Evolutionary conservation across 106 monocot species (phyloP).

Genomic region (Hemerocallis citrina): DNA sequence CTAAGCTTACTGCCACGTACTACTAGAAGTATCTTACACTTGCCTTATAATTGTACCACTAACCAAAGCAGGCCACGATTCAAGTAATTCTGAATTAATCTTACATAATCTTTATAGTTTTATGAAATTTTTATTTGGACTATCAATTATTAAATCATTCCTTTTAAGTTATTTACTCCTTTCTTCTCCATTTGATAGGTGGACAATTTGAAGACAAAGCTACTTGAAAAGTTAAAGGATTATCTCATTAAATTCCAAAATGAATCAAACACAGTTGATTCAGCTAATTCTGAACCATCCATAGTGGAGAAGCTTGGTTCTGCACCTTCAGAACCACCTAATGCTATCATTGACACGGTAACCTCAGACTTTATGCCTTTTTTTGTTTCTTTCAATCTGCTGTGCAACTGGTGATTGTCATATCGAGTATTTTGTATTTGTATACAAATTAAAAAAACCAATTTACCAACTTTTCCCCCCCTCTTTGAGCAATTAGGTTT

Average conservation of each 20-base stretch:
- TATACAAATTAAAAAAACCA: background rate
- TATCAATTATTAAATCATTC: too few species aligned
- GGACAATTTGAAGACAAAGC: constrained; percentile 50
- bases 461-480: background rate
- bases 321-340: constrained; percentile 5
- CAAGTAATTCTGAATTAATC: too few species aligned
- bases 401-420: background rate
- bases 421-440: background rate
- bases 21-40: too few species aligned
- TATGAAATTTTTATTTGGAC: too few species aligned
- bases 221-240: constrained; percentile 71
- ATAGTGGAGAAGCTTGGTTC: constrained; percentile 1
- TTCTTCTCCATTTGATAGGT: constrained; percentile 29
- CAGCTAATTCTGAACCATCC: constrained; percentile 6
- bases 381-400: too few species aligned
- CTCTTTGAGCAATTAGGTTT: constrained; percentile 41
- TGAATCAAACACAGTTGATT: constrained; percentile 27
- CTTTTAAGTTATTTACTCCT: background rate
- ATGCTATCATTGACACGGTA: constrained; percentile 7
- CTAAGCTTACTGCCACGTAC: too few species aligned
- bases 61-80: too few species aligned
- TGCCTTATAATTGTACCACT: too few species aligned
- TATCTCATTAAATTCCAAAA: constrained; percentile 40
- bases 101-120: too few species aligned
- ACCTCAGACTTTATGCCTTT: too few species aligned